phyloP scores from a whole-genome alignment of 139 green algal species.

The Pycnococcus provasolii region DNA sequence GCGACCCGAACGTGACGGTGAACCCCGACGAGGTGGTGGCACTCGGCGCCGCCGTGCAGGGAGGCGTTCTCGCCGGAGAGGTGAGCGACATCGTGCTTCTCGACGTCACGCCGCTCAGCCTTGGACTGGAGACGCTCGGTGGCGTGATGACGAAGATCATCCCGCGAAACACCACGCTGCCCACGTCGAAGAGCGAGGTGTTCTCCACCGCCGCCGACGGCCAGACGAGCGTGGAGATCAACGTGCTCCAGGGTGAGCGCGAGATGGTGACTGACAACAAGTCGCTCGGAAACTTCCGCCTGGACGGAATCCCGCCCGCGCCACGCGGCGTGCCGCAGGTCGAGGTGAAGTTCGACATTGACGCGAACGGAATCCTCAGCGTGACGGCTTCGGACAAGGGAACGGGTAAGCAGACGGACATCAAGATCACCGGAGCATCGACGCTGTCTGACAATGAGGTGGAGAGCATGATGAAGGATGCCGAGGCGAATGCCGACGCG shows the following conservation, averaged over 20 bases:
- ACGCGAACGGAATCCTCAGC: conserved; percentile 94
- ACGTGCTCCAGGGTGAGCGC: conserved; percentile 79
- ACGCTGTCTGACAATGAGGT: conserved; percentile 71
- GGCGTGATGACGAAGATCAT: conserved; percentile 97
- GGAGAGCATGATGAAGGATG: conserved; percentile 90
- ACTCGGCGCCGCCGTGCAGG: conserved; percentile 90
- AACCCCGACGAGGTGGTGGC: conserved; percentile 99
- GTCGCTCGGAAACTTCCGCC: conserved; percentile 83
- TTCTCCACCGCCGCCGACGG: conserved; percentile 93
- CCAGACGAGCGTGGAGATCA: conserved; percentile 95
- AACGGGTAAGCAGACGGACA: conserved; percentile 89
- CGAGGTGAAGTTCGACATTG: conserved; percentile 98
- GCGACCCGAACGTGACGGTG: conserved; percentile 91
- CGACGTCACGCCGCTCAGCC: conserved; percentile 89
- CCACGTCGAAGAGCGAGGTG: conserved; percentile 87
- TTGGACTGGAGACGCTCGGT: conserved; percentile 93
- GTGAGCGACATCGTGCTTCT: conserved; percentile 93
- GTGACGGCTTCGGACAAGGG: conserved; percentile 88
- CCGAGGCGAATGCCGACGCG: conserved; percentile 78
- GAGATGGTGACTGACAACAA: conserved; percentile 96
- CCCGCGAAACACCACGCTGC: conserved; percentile 92
- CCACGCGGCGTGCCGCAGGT: conserved; percentile 86
- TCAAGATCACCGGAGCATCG: conserved; percentile 88
- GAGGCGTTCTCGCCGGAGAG: conserved; percentile 51
- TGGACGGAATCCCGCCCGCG: conserved; percentile 94